phyloP scores from a whole-genome alignment of 371 early-diverging fungal species.

The Syncephalastrum sp. region DNA sequence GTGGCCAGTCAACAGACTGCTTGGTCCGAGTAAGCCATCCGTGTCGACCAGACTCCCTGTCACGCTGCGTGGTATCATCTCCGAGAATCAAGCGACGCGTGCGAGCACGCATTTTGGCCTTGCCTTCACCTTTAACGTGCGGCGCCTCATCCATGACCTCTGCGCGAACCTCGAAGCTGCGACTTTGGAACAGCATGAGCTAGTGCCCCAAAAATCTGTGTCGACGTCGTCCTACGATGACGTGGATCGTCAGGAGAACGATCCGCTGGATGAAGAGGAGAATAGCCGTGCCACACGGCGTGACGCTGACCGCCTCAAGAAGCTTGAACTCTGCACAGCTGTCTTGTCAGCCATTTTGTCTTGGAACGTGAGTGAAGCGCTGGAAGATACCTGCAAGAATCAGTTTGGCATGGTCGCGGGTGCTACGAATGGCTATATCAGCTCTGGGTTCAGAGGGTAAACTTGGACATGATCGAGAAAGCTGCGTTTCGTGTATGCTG shows the following conservation, averaged over 20 bases:
- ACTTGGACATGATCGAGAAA: background rate
- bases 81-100: conserved; percentile 25
- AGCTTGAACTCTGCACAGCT: conserved; percentile 30
- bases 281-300: conserved; percentile 17
- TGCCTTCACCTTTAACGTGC: conserved; percentile 42
- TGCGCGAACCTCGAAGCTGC: conserved; percentile 18
- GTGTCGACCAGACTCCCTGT: conserved; percentile 25
- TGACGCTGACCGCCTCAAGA: conserved; percentile 13
- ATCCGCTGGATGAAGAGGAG: conserved; percentile 31
- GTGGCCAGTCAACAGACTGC: conserved; percentile 52
- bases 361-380: conserved; percentile 51
- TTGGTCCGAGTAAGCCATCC: conserved; percentile 10
- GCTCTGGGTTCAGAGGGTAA: conserved; percentile 68
- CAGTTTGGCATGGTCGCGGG: conserved; percentile 23
- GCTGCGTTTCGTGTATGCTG: no score
- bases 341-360: conserved; percentile 51
- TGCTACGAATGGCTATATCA: conserved; percentile 23
- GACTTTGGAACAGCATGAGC: no score
- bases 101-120: conserved; percentile 27
- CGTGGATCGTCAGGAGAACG: conserved; percentile 27
- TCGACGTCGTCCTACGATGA: conserved; percentile 36
- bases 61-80: conserved; percentile 23
- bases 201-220: conserved; percentile 26
- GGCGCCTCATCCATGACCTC: conserved; percentile 38
- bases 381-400: conserved; percentile 36